A percentile compares a stretch with the other conserved stretches of the same genome.
These are phyloP conservation scores for Echeveria elegans DNA, from an alignment of 164 flowering plant genomes.

Conservation along the genomic window DNA sequence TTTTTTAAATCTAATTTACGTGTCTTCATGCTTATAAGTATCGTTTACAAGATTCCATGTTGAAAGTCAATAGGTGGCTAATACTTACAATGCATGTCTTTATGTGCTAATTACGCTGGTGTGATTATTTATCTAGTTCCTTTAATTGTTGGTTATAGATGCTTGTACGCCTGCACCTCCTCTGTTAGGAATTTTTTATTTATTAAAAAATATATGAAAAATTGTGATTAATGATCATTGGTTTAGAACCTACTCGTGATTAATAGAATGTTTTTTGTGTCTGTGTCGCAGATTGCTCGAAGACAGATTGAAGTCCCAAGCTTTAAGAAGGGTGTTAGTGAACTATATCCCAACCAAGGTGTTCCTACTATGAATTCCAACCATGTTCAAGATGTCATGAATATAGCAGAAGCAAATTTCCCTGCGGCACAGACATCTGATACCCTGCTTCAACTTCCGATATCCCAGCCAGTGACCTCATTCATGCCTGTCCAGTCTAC, in stretches of 20 bases:
- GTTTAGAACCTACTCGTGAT: neutral
- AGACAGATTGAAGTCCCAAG: constrained; percentile 33
- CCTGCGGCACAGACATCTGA: constrained; percentile 20
- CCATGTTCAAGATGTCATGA: constrained; percentile 13
- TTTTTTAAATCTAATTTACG: neutral
- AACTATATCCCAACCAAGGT: constrained; percentile 18
- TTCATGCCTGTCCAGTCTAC: constrained; percentile 24
- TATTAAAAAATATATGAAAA: no score
- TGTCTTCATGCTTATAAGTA: neutral
- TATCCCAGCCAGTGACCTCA: constrained; percentile 30
- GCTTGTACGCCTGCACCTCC: no score
- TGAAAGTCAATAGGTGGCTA: neutral
- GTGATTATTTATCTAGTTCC: no score
- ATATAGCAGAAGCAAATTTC: constrained; percentile 17
- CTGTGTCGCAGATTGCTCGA: constrained; percentile 41
- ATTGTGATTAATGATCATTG: neutral
- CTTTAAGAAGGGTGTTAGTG: constrained; percentile 25
- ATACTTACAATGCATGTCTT: no score
- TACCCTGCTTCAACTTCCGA: constrained; percentile 18
- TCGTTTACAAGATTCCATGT: neutral
- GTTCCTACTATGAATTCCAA: constrained; percentile 7
- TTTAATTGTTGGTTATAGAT: no score
- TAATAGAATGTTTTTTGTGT: neutral
- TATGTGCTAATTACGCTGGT: no score
- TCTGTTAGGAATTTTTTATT: no score